Base-by-base conservation (phyloP, 805 yeast species). In the Suhomyces kilbournensis region DNA sequence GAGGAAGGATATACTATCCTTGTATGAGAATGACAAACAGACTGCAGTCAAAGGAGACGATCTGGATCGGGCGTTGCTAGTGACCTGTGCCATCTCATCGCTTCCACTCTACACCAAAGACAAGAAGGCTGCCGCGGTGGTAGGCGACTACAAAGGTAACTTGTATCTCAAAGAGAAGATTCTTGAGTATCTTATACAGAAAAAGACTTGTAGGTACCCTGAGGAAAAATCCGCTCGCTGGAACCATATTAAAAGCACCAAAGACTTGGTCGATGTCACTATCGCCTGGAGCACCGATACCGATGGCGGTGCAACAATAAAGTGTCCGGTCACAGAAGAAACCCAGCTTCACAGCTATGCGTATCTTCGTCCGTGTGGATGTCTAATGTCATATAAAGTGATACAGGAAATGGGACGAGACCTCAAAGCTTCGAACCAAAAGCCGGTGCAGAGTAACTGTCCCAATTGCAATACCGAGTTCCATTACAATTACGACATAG, bases 131-230 rank as follows among this genome's bases (percentile, higher is more conserved):
- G 60, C 54, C 4, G 86, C 86, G 0, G 69, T 88, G 1, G 86
- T 86, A 1, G 79, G 89, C 32, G 96, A 90, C 66, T 84, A 75
- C 62, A 70, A 70, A 47, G 97, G 97, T 0, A 63, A 72, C 28
- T 60, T 90, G 4, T 87, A 78, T 65, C 81, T 85, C 56, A 88
- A 87, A 55, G 88, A 83, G 52, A 67, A 83, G 26, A 64, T 88
- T 0, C 60, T 90, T 6, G 85, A 85, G n/a, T 42, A 23, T 14
- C 28, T 42, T 20, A 20, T 42, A 38, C 42, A 19, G 7, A 38
- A 23, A 19, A 38, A 38, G n/a, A 38, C n/a, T 0, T 3, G n/a
- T 38, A 10, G 23, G 2, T 6, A 35, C 10, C 20, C 8, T 17
- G 14, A 10, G 7, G 42, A 38, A 17, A 30, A 20, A 5, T 42